Conservation (phyloP, 306 rosid genomes). For the Fragaria vesca region DNA sequence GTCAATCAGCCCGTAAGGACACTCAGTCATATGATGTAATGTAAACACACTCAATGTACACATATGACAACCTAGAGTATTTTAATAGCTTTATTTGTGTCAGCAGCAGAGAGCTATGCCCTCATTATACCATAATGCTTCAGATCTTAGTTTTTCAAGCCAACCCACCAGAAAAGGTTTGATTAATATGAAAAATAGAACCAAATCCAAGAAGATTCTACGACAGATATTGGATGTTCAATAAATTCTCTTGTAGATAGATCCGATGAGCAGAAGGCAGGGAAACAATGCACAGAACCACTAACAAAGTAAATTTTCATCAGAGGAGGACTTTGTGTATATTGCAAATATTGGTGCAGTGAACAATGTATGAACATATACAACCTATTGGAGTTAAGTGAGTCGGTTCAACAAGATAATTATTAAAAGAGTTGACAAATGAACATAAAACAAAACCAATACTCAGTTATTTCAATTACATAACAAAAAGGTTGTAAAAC, state of each 20-base stretch:
- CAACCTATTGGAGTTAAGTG: neutral
- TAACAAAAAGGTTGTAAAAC: neutral
- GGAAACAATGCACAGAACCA: neutral
- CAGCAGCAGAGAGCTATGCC: neutral
- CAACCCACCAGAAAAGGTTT: neutral
- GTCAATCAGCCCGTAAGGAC: neutral
- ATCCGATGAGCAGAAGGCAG: neutral
- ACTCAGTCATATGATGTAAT: neutral
- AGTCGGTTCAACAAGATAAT: neutral
- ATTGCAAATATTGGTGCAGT: neutral
- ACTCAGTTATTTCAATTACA: neutral
- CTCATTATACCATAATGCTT: neutral
- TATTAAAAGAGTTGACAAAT: neutral
- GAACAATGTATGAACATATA: neutral
- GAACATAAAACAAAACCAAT: neutral
- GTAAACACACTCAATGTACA: neutral
- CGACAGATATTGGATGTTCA: too few species aligned
- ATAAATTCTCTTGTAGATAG: neutral
- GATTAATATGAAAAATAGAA: neutral
- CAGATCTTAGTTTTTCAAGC: neutral
- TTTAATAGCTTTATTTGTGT: neutral
- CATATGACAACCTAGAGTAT: neutral
- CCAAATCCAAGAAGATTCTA: neutral
- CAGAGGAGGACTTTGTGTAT: neutral
- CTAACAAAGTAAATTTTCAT: neutral